Percentiles rank a stretch among this genome's conserved stretches.
Conservation (phyloP, 768 basidiomycete species). For the Psilocybe subaeruginosa region DNA sequence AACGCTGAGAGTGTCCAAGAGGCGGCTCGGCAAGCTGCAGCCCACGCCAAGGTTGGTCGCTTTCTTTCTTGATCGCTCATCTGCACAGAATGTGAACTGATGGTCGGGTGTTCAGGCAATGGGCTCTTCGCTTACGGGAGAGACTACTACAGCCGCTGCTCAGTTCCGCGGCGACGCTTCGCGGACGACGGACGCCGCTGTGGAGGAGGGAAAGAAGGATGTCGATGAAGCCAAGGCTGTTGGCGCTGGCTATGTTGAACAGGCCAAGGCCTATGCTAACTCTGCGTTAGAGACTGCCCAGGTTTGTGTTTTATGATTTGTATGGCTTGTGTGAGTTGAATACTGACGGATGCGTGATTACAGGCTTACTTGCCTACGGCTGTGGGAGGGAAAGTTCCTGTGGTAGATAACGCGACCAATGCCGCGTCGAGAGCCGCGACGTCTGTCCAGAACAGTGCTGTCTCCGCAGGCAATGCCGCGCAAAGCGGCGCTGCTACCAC, state of each 20-base stretch:
- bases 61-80: too few species aligned
- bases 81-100: too few species aligned
- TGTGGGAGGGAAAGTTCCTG: constrained; percentile 24
- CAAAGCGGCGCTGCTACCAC: background rate
- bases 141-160: constrained; percentile 35
- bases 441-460: background rate
- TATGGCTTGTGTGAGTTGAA: background rate
- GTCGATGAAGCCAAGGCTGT: constrained; percentile 49
- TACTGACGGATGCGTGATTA: background rate
- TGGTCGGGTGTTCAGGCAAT: constrained; percentile 24
- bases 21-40: constrained; percentile 52
- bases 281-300: constrained; percentile 27
- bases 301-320: constrained; percentile 14
- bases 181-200: constrained; percentile 52
- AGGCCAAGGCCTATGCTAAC: constrained; percentile 51
- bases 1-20: constrained; percentile 13
- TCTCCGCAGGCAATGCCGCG: background rate
- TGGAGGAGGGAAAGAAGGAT: constrained; percentile 56
- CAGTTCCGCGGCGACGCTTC: constrained; percentile 36
- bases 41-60: constrained; percentile 47
- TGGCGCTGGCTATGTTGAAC: constrained; percentile 53
- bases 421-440: background rate
- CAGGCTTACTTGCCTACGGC: constrained; percentile 31
- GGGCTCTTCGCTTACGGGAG: constrained; percentile 36
- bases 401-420: background rate